Base-by-base conservation (phyloP, 129 eudicot genomes). In the Apium graveolens region DNA sequence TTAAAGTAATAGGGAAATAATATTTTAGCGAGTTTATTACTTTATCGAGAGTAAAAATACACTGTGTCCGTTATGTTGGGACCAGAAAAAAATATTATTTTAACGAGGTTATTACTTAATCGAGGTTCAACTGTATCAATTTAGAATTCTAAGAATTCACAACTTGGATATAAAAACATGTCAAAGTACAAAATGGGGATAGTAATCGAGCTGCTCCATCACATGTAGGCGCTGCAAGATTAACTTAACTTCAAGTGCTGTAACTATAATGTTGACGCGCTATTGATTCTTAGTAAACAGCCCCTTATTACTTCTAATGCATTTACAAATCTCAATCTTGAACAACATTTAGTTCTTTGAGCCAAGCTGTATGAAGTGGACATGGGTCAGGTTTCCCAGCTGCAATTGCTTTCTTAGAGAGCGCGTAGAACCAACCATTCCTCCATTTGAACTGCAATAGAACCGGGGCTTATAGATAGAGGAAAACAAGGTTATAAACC, bases 391-490 rank as follows among this genome's bases (percentile, higher is more conserved):
- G 92, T 87, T 92, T 95, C 80, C 97, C 97, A 81, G 82, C 82
- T 4, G 91, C 88, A 48, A 87, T 81, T 41, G 99, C 97, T 84
- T 95, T 91, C 87, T 92, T 86, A 0, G 99, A 87, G 7, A 95
- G 90, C 27, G 96, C 91, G 88, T 91, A 91, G 91, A 95, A 95
- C 97, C 97, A 91, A 13, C 98, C 98, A 44, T 91, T 95, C 79
- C 98, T 91, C 98, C 98, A 95, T 74, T 90, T 91, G 76, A 95
- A 95, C 98, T 95, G 96, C 90, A 70, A 80, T 29, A 43, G 31
- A 42, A 75, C 35, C 27, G 32, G 12, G 31, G 63, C 34, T 3
- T 1, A 5, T 11, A 37, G 66, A 27, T 27, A 49, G 31, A 44
- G 29, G 32, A 8, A 43, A 35, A 20, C 27, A 34, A 69, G 45